phyloP scores from a whole-genome alignment of 2,329 filamentous ascomycete species.

The Fusarium anthophilum region DNA sequence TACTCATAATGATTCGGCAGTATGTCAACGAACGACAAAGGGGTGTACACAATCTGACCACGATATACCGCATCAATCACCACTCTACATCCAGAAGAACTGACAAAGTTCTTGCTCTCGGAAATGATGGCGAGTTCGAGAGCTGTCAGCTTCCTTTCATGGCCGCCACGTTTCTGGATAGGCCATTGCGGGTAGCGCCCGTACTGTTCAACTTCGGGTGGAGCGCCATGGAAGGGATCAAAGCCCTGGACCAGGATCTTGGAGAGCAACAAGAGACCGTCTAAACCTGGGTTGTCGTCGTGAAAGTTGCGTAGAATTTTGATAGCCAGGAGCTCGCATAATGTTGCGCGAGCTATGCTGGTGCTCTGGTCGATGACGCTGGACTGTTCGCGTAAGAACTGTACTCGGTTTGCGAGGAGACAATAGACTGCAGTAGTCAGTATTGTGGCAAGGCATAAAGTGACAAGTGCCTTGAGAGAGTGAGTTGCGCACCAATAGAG shows the following conservation, averaged over 20 bases:
- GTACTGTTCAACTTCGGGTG: constrained; percentile 62
- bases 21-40: constrained; percentile 74
- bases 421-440: constrained; percentile 64
- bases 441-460: background rate
- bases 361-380: constrained; percentile 73
- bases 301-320: constrained; percentile 72
- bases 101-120: constrained; percentile 73
- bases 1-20: constrained; percentile 77
- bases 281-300: constrained; percentile 69
- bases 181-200: constrained; percentile 53
- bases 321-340: constrained; percentile 74
- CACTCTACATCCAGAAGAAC: constrained; percentile 70
- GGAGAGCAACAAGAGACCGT: constrained; percentile 69
- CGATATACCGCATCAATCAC: constrained; percentile 75
- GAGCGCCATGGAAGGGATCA: constrained; percentile 75
- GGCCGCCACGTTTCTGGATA: constrained; percentile 50
- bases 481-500: background rate
- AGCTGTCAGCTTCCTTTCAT: constrained; percentile 68
- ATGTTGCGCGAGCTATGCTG: constrained; percentile 70
- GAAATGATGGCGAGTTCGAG: constrained; percentile 78
- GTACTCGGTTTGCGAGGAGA: constrained; percentile 74
- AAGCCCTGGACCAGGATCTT: constrained; percentile 75
- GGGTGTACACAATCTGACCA: constrained; percentile 74
- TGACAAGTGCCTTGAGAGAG: too few species aligned
- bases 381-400: constrained; percentile 73